phyloP scores from a whole-genome alignment of 2,329 filamentous ascomycete species.

The Fusarium pseudograminearum region DNA sequence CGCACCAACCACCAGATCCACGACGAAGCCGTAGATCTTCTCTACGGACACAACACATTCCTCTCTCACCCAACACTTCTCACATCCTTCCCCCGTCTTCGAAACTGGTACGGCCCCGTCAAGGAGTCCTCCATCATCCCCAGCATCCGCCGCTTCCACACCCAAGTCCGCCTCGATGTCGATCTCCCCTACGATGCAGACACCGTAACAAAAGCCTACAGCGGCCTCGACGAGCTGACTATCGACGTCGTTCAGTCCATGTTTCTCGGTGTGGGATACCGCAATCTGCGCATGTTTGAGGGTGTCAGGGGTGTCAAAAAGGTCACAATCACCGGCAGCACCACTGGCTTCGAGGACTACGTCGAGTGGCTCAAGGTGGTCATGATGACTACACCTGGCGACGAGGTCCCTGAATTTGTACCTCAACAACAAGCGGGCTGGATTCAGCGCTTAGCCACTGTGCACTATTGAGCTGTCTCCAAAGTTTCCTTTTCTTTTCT shows the following conservation, averaged over 20 bases:
- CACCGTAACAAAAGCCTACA: constrained; percentile 52
- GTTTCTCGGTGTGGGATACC: constrained; percentile 55
- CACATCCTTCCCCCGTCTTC: constrained; percentile 57
- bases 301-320: constrained; percentile 56
- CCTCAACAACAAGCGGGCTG: constrained; percentile 39
- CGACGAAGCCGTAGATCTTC: constrained; percentile 55
- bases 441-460: constrained; percentile 41
- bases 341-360: constrained; percentile 58
- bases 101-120: constrained; percentile 50
- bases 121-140: constrained; percentile 46
- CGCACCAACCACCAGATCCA: constrained; percentile 56
- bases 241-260: constrained; percentile 55
- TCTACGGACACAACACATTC: constrained; percentile 60
- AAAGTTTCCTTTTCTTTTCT: neutral
- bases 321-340: constrained; percentile 54
- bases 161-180: constrained; percentile 58
- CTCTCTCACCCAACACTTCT: constrained; percentile 57
- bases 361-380: constrained; percentile 54
- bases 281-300: constrained; percentile 57
- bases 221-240: constrained; percentile 55
- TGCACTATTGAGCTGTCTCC: constrained; percentile 37
- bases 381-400: constrained; percentile 52
- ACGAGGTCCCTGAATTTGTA: constrained; percentile 38
- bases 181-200: constrained; percentile 51
- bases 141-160: constrained; percentile 55